Conservation (phyloP, 2,329 filamentous ascomycete genomes). For the Fusarium concolor region DNA sequence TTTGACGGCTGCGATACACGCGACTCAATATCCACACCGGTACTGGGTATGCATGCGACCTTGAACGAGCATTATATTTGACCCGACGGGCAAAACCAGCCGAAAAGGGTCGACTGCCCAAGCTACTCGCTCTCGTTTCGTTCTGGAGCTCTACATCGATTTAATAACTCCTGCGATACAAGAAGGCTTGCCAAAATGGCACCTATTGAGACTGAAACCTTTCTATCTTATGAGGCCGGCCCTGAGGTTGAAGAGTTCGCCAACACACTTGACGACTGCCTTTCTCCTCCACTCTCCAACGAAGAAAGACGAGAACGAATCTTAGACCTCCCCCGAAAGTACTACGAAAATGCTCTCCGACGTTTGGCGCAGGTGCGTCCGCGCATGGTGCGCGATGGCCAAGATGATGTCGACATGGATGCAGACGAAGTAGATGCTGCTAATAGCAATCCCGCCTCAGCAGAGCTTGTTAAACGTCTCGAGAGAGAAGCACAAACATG, state of each 20-base stretch:
- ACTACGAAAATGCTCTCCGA: constrained; percentile 65
- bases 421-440: constrained; percentile 62
- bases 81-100: constrained; percentile 44
- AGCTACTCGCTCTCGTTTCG: constrained; percentile 13
- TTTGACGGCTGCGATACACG: constrained; percentile 13
- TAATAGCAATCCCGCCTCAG: constrained; percentile 41
- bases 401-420: constrained; percentile 67
- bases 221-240: constrained; percentile 59
- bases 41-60: constrained; percentile 40
- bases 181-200: constrained; percentile 34
- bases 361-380: constrained; percentile 49
- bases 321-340: constrained; percentile 69
- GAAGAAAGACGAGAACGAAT: constrained; percentile 72
- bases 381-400: constrained; percentile 46
- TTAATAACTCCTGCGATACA: neutral
- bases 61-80: constrained; percentile 37
- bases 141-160: neutral
- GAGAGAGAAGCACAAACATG: constrained; percentile 90
- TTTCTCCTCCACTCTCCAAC: constrained; percentile 60
- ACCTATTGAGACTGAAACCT: constrained; percentile 10
- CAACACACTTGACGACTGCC: constrained; percentile 81
- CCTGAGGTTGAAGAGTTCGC: constrained; percentile 90
- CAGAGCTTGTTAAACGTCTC: constrained; percentile 62
- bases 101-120: constrained; percentile 43
- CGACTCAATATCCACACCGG: constrained; percentile 11